These are phyloP conservation scores for Gymnopilus dilepis DNA, from an alignment of 768 basidiomycete genomes.

Conservation along the genomic window DNA sequence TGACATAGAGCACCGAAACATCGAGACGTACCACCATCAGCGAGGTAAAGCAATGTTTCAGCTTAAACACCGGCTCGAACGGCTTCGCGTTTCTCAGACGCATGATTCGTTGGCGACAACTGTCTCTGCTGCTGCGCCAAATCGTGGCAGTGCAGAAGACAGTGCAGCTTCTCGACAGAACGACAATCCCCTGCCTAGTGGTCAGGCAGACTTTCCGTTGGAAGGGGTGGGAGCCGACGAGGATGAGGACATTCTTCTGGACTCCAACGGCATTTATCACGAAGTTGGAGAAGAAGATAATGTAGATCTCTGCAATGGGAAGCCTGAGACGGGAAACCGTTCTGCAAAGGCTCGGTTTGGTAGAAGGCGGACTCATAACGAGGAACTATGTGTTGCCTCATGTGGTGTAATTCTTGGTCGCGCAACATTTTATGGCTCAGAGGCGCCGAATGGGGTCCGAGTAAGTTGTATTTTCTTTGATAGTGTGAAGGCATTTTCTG, in stretches of 20 bases:
- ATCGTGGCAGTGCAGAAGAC: too few relatives aligned
- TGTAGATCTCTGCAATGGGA: not conserved
- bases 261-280: not conserved
- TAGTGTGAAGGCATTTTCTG: too few relatives aligned
- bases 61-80: not conserved
- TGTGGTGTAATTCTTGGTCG: slow-evolving; percentile 34
- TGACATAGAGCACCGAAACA: not conserved
- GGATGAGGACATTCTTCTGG: not conserved
- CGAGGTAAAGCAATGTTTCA: slow-evolving; percentile 10
- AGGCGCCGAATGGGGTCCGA: slow-evolving; percentile 24
- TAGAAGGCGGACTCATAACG: slow-evolving; percentile 34
- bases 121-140: too few relatives aligned
- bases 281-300: not conserved
- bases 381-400: slow-evolving; percentile 28
- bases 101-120: not conserved
- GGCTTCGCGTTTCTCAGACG: not conserved
- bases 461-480: slow-evolving; percentile 15
- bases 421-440: slow-evolving; percentile 33
- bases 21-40: not conserved
- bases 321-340: not conserved
- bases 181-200: too few relatives aligned
- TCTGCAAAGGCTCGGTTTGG: slow-evolving; percentile 29
- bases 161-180: too few relatives aligned
- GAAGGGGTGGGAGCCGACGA: not conserved
- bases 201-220: not conserved